Evolutionary conservation across 352 stramenopile species (phyloP).

Genomic region (Plasmopara muralis): DNA sequence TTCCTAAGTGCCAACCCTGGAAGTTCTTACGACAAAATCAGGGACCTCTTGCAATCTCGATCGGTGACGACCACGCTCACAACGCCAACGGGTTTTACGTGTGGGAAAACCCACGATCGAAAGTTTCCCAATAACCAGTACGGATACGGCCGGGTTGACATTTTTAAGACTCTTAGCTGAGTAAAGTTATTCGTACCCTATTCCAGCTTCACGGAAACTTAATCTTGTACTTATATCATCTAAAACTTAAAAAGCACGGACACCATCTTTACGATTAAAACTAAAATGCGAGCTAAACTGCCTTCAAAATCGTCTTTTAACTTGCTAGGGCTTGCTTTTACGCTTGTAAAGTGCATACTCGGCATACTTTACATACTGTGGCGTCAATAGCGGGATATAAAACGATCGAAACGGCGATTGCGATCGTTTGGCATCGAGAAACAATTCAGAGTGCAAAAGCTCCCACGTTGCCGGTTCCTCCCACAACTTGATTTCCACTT

Average conservation of each 20-base stretch:
- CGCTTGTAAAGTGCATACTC: constrained; percentile 69
- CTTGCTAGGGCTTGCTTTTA: constrained; percentile 14
- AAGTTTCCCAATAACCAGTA: constrained; percentile 60
- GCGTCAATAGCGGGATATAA: constrained; percentile 67
- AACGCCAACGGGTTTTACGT: constrained; percentile 28
- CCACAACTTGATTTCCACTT: constrained; percentile 67
- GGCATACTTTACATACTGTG: constrained; percentile 42
- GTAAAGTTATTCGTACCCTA: not conserved
- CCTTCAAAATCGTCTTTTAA: not conserved
- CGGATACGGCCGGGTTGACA: constrained; percentile 43
- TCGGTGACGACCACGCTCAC: constrained; percentile 25
- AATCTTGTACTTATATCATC: too few relatives aligned
- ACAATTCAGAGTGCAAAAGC: constrained; percentile 42
- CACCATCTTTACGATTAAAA: too few relatives aligned
- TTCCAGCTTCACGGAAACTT: too few relatives aligned
- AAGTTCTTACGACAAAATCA: constrained; percentile 36
- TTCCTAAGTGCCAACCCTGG: constrained; percentile 37
- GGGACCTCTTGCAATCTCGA: constrained; percentile 26
- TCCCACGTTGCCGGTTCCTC: constrained; percentile 44
- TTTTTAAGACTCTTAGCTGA: constrained; percentile 26
- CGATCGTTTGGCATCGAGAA: constrained; percentile 58
- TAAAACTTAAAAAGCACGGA: too few relatives aligned
- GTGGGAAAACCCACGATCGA: constrained; percentile 29
- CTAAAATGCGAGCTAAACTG: too few relatives aligned
- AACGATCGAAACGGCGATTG: constrained; percentile 63